Conservation (phyloP, 148 eudicot species). For the Tetragonia tetragonoides region DNA sequence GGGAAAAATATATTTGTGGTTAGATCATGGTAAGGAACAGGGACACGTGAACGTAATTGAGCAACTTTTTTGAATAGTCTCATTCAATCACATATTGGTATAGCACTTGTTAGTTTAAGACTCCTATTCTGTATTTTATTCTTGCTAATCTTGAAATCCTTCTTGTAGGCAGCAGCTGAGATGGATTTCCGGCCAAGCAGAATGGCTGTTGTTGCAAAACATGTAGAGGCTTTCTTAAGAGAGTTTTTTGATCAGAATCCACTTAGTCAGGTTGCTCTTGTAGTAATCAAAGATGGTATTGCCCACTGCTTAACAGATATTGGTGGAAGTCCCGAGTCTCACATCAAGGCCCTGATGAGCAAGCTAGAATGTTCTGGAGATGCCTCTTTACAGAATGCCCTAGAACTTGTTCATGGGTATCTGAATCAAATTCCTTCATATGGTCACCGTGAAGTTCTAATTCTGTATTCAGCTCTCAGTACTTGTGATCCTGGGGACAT, state of each 20-base stretch:
- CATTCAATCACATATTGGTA: background rate
- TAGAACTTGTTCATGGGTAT: slow-evolving; percentile 75
- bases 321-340: slow-evolving; percentile 98
- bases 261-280: slow-evolving; percentile 82
- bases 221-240: slow-evolving; percentile 78
- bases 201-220: slow-evolving; percentile 80
- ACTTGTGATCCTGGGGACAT: slow-evolving; percentile 98
- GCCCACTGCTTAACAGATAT: slow-evolving; percentile 82
- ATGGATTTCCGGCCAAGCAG: slow-evolving; percentile 89
- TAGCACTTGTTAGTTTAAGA: background rate
- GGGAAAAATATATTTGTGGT: background rate
- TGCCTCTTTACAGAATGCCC: slow-evolving; percentile 83
- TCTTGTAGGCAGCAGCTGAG: slow-evolving; percentile 74
- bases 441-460: slow-evolving; percentile 91
- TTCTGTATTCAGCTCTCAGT: slow-evolving; percentile 81
- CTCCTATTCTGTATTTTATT: background rate
- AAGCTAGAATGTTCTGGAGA: slow-evolving; percentile 93
- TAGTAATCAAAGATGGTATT: slow-evolving; percentile 77
- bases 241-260: slow-evolving; percentile 98
- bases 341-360: slow-evolving; percentile 83
- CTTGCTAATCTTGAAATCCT: slow-evolving; percentile 3
- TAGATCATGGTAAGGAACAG: background rate
- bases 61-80: background rate
- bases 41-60: background rate
- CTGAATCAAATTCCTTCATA: slow-evolving; percentile 80